Evolutionary conservation across 2,329 filamentous ascomycete species (phyloP).

Genomic region (Fusarium sarcochroum): DNA sequence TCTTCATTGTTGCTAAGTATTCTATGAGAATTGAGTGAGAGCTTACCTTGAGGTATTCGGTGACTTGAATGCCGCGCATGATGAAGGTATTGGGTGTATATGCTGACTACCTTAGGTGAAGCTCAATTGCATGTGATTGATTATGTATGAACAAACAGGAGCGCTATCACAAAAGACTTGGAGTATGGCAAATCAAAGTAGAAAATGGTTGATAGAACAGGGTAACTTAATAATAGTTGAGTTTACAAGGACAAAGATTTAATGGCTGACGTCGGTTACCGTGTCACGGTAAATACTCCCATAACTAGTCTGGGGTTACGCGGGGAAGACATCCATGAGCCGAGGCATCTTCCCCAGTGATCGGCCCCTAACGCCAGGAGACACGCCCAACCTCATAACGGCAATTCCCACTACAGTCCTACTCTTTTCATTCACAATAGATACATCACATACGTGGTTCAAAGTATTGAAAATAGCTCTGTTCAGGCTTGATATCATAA

Average conservation of each 20-base stretch:
- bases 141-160: too few relatives aligned
- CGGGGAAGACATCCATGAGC: constrained; percentile 43
- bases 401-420: background rate
- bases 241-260: constrained; percentile 19
- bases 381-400: constrained; percentile 1
- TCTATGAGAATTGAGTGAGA: background rate
- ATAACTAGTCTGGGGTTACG: constrained; percentile 42
- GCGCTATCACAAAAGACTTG: too few relatives aligned
- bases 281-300: background rate
- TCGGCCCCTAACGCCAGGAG: constrained; percentile 18
- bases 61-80: constrained; percentile 83
- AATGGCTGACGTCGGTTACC: constrained; percentile 35
- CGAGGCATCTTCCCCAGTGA: constrained; percentile 47
- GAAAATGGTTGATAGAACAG: background rate
- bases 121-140: background rate
- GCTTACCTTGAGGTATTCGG: constrained; percentile 79
- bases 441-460: background rate
- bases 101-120: background rate
- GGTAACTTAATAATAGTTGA: background rate
- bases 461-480: constrained; percentile 16
- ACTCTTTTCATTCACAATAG: background rate
- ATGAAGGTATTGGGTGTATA: constrained; percentile 47
- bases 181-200: background rate
- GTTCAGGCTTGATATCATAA: constrained; percentile 46
- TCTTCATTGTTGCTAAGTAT: background rate